phyloP scores from a whole-genome alignment of 371 early-diverging fungal genomes.

The Chytridium lagenaria region DNA sequence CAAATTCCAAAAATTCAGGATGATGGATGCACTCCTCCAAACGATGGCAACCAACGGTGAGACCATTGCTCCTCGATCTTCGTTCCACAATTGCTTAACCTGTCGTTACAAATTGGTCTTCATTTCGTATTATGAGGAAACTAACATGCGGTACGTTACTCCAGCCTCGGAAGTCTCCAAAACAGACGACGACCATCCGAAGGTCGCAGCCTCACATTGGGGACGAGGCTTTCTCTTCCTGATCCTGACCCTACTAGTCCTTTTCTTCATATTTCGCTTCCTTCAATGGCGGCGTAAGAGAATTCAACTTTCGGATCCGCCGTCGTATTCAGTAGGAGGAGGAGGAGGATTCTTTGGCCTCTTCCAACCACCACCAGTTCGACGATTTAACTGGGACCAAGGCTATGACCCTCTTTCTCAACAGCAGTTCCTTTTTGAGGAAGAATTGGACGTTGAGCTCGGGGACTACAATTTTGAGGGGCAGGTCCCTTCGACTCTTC shows the following conservation, averaged over 20 bases:
- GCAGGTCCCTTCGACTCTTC: slow-evolving; percentile 5
- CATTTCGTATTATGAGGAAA: too few relatives aligned
- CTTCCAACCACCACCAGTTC: not conserved
- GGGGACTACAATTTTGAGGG: slow-evolving; percentile 10
- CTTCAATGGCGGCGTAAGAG: not conserved
- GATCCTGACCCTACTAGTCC: not conserved
- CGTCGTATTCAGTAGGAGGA: not conserved
- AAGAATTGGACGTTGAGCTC: slow-evolving; percentile 1
- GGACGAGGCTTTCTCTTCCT: not conserved
- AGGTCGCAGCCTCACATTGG: not conserved
- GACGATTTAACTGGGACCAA: not conserved
- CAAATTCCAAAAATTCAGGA: too few relatives aligned
- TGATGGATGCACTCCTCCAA: too few relatives aligned
- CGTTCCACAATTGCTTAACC: too few relatives aligned
- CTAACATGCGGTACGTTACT: too few relatives aligned
- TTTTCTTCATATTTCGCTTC: not conserved
- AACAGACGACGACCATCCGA: not conserved
- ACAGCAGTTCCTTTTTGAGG: slow-evolving; percentile 11
- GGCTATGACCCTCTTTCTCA: slow-evolving; percentile 1
- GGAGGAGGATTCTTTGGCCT: not conserved
- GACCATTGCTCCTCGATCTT: too few relatives aligned
- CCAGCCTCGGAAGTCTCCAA: too few relatives aligned
- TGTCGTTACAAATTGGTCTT: too few relatives aligned
- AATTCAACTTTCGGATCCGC: not conserved
- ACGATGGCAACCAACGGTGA: too few relatives aligned